Evolutionary conservation across 2,329 filamentous ascomycete genomes (phyloP).

Genomic region (Penicillium olsonii): DNA sequence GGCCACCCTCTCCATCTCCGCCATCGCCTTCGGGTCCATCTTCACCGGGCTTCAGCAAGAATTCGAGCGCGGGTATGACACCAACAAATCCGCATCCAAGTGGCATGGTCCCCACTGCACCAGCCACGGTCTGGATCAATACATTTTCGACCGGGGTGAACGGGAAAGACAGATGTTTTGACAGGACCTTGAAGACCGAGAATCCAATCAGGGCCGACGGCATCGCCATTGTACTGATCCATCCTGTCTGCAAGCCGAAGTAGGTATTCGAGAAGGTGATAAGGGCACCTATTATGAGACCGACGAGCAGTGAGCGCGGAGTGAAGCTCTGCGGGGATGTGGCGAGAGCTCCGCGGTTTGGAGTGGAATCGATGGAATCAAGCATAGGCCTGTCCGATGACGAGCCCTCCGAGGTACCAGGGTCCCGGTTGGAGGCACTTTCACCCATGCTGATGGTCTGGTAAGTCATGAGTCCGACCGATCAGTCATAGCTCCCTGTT

Average conservation of each 20-base stretch:
- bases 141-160: conserved; percentile 97
- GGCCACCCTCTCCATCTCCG: conserved; percentile 71
- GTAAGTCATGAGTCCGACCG: conserved; percentile 34
- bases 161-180: conserved; percentile 71
- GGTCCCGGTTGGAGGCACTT: conserved; percentile 22
- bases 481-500: conserved; percentile 10
- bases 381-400: conserved; percentile 3
- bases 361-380: conserved; percentile 2
- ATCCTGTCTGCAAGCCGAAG: conserved; percentile 91
- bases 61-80: conserved; percentile 90
- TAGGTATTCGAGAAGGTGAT: conserved; percentile 99
- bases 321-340: conserved; percentile 70
- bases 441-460: conserved; percentile 37
- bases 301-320: conserved; percentile 73
- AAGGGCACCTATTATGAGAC: conserved; percentile 79
- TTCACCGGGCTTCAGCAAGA: conserved; percentile 74
- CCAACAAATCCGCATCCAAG: conserved; percentile 94
- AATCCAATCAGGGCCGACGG: conserved; percentile 92
- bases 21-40: conserved; percentile 76
- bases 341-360: conserved; percentile 10
- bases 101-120: conserved; percentile 95
- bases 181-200: conserved; percentile 82
- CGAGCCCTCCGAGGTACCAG: conserved; percentile 1
- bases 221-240: conserved; percentile 92
- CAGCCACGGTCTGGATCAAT: conserved; percentile 91